These are phyloP conservation scores for Trichoderma koningii DNA, from an alignment of 2,329 filamentous ascomycete species.

Conservation along the genomic window DNA sequence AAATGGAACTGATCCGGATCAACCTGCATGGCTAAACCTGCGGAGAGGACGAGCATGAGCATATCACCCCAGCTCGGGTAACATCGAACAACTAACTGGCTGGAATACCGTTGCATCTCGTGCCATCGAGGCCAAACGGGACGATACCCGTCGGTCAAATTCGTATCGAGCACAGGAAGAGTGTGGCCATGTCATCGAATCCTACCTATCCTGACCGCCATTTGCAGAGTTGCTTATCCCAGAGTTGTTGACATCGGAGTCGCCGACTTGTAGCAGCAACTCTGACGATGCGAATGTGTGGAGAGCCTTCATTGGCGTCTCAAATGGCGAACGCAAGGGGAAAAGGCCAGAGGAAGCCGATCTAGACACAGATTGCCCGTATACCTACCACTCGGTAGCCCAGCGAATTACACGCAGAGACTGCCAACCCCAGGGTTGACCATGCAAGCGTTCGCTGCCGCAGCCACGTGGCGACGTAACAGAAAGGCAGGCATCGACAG, in stretches of 20 bases:
- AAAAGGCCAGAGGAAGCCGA: neutral
- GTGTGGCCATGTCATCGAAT: neutral
- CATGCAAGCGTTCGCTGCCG: conserved; percentile 18
- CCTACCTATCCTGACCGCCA: conserved; percentile 18
- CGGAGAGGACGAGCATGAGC: no score
- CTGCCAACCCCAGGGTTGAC: conserved; percentile 23
- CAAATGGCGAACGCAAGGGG: neutral
- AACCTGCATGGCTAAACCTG: neutral
- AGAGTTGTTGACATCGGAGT: neutral
- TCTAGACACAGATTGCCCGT: neutral
- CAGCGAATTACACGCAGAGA: conserved; percentile 17
- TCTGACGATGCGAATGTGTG: neutral
- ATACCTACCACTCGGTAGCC: neutral
- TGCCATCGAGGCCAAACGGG: neutral
- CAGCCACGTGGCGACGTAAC: conserved; percentile 28
- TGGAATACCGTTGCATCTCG: neutral
- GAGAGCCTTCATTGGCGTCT: neutral
- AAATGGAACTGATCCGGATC: neutral
- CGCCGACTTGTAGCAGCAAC: neutral
- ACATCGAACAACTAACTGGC: neutral
- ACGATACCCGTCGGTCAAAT: neutral
- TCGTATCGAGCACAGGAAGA: neutral
- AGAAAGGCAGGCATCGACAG: conserved; percentile 16
- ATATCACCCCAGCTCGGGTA: neutral
- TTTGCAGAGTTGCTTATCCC: conserved; percentile 15